Conservation (phyloP, 2,329 filamentous ascomycete genomes). For the Clonostachys rhizophaga region DNA sequence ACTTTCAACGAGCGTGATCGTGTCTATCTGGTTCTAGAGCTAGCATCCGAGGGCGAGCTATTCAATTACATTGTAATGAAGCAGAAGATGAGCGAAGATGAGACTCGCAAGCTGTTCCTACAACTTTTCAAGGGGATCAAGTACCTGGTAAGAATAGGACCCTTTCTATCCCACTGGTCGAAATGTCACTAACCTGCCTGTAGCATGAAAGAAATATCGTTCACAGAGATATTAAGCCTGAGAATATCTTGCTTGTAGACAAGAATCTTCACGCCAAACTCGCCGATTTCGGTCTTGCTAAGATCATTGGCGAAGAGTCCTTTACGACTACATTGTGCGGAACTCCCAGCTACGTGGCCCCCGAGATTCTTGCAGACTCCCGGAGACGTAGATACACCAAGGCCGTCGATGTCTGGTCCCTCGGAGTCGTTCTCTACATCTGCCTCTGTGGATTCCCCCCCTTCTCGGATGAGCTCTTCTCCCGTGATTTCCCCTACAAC, state of each 20-base stretch:
- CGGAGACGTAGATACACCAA: constrained; percentile 86
- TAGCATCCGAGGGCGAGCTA: constrained; percentile 87
- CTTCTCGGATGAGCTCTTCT: constrained; percentile 90
- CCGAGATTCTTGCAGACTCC: constrained; percentile 83
- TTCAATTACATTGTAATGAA: constrained; percentile 95
- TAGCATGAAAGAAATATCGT: constrained; percentile 97
- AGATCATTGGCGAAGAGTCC: constrained; percentile 97
- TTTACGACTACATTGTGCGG: constrained; percentile 96
- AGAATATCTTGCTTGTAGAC: constrained; percentile 89
- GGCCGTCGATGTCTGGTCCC: constrained; percentile 93
- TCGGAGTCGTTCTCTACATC: constrained; percentile 97
- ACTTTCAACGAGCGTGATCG: constrained; percentile 90
- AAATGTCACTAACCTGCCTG: constrained; percentile 1
- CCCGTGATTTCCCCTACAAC: constrained; percentile 75
- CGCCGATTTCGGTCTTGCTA: constrained; percentile 93
- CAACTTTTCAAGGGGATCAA: constrained; percentile 94
- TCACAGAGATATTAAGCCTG: constrained; percentile 95
- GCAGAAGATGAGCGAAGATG: constrained; percentile 78
- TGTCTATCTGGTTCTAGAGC: constrained; percentile 86
- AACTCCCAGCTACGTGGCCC: constrained; percentile 95
- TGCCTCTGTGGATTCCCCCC: constrained; percentile 95
- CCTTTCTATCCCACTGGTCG: not conserved
- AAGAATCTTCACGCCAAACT: constrained; percentile 84
- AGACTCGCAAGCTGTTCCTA: constrained; percentile 81
- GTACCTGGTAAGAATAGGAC: constrained; percentile 67